phyloP scores from a whole-genome alignment of 495 filamentous ascomycete species.

The Lophiostoma macrostomum region DNA sequence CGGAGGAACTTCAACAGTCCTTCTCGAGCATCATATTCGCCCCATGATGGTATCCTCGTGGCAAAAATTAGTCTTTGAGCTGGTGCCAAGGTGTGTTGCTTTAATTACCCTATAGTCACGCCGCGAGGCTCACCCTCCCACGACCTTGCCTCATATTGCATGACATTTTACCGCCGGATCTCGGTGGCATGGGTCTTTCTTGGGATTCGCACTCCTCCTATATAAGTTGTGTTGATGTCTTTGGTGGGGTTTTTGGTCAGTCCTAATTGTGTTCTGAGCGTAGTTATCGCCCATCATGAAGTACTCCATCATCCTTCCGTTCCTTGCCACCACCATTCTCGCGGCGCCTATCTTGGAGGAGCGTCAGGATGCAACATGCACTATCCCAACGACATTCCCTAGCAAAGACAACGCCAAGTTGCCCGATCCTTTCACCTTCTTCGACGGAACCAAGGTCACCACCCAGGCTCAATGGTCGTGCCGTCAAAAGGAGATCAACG shows the following conservation, averaged over 20 bases:
- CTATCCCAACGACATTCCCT: constrained; percentile 19
- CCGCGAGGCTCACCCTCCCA: constrained; percentile 16
- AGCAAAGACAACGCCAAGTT: constrained; percentile 35
- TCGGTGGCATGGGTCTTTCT: constrained; percentile 2
- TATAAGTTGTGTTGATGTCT: constrained; percentile 10
- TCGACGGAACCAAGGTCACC: constrained; percentile 45
- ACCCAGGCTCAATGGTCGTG: constrained; percentile 51
- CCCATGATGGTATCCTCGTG: constrained; percentile 1
- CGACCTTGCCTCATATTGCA: constrained; percentile 16
- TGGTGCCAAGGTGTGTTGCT: constrained; percentile 21
- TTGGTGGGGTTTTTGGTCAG: not conserved
- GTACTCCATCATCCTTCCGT: constrained; percentile 29
- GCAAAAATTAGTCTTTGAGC: constrained; percentile 4
- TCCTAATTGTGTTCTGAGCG: not conserved
- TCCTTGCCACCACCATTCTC: constrained; percentile 28
- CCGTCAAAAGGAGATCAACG: constrained; percentile 50
- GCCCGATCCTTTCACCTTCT: constrained; percentile 52
- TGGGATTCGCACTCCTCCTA: not conserved
- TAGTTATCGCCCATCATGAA: constrained; percentile 20
- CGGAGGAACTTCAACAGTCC: no score
- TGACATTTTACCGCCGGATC: constrained; percentile 23
- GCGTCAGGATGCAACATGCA: constrained; percentile 26
- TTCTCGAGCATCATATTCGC: not conserved
- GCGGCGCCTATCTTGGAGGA: constrained; percentile 23
- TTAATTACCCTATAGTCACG: constrained; percentile 30